Conservation (phyloP, 1,139 yeast genomes). For the Debaryomycetaceae sp. region DNA sequence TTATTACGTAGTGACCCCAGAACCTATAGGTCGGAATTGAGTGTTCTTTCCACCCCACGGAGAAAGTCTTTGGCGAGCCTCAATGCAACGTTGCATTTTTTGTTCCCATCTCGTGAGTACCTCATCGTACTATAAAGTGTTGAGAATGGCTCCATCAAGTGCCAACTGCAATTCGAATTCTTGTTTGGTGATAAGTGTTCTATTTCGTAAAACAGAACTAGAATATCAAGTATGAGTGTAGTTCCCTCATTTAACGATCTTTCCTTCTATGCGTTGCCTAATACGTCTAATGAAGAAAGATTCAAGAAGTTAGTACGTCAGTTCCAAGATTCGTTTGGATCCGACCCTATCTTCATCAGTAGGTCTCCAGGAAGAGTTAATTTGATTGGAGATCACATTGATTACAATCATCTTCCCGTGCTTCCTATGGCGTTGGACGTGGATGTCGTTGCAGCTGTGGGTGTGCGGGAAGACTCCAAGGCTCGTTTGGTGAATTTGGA, state of each 20-base stretch:
- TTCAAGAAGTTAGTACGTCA: conserved; percentile 18
- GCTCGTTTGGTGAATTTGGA: conserved; percentile 44
- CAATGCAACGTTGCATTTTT: conserved; percentile 7
- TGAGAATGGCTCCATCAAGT: no score
- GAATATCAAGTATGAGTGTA: no score
- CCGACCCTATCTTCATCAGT: conserved; percentile 43
- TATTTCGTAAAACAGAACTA: no score
- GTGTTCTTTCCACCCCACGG: no score
- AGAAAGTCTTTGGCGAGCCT: no score
- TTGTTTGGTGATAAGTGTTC: no score
- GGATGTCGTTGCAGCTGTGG: conserved; percentile 60
- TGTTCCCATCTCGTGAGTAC: not conserved
- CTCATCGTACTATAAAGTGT: not conserved
- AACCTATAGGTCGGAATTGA: no score
- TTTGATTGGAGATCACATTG: conserved; percentile 73
- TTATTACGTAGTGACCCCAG: no score
- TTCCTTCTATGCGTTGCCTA: conserved; percentile 29
- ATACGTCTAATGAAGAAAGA: conserved; percentile 18
- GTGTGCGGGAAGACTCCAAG: conserved; percentile 21
- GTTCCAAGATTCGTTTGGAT: conserved; percentile 21
- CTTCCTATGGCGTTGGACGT: conserved; percentile 75
- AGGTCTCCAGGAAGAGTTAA: conserved; percentile 77
- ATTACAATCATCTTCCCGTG: conserved; percentile 64
- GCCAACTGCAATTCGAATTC: no score
- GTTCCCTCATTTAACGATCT: conserved; percentile 36